Conservation (phyloP, 768 basidiomycete genomes). For the Leucosporidium creatinivorum region DNA sequence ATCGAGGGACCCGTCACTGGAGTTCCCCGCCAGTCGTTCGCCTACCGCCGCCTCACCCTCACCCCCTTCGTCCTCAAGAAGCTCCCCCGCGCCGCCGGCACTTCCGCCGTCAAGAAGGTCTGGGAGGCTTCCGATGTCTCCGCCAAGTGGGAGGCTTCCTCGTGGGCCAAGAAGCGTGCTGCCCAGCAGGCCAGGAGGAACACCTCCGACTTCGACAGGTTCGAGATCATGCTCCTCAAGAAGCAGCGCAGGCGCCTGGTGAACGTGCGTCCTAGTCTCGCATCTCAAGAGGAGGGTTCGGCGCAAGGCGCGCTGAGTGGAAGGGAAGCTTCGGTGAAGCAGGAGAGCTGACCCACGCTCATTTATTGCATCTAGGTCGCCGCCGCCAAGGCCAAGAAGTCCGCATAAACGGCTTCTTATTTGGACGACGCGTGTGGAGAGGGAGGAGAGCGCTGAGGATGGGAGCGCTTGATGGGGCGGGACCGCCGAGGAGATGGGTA, state of each 20-base stretch:
- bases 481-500: too few relatives aligned
- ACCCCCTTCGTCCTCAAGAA: conserved; percentile 73
- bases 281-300: neutral
- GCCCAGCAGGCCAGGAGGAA: conserved; percentile 65
- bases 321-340: neutral
- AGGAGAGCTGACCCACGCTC: neutral
- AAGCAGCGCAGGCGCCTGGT: conserved; percentile 57
- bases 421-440: neutral
- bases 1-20: conserved; percentile 87
- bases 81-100: conserved; percentile 79
- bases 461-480: too few relatives aligned
- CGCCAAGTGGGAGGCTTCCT: conserved; percentile 79
- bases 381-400: conserved; percentile 33
- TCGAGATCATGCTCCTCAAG: conserved; percentile 79
- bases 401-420: conserved; percentile 20
- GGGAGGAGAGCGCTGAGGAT: neutral
- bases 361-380: conserved; percentile 7
- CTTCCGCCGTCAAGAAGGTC: conserved; percentile 73
- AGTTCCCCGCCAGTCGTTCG: conserved; percentile 84
- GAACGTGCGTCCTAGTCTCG: conserved; percentile 6
- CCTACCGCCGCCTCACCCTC: conserved; percentile 86
- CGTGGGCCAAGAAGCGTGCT: conserved; percentile 81
- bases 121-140: conserved; percentile 75
- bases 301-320: neutral
- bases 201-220: conserved; percentile 85